Base-by-base conservation (phyloP, 352 stramenopile genomes). In the Pythium dissimile region DNA sequence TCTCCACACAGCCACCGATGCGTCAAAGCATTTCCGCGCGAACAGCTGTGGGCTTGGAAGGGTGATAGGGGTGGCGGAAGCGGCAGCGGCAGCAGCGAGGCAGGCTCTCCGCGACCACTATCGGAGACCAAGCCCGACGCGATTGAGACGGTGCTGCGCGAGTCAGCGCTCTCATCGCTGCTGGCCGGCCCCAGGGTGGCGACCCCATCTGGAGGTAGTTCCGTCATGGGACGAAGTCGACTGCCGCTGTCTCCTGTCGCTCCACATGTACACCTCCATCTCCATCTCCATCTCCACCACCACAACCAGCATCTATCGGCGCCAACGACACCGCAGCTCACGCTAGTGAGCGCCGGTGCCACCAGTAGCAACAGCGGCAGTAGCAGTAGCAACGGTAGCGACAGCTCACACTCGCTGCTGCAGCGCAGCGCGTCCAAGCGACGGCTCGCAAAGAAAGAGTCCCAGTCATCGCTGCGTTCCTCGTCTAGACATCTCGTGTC, bases 21-120 rank as follows among this genome's bases (percentile, higher is more conserved):
- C 21, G 44, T 61, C 24, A 59, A 54, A 11, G 43, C 55, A 0
- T 88, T 89, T 62, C 76, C 77, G 13, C 80, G 80, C 13, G 60
- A 77, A 8, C 60, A 84, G 34, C 68, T 90, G 13, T 90, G 78
- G 80, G 64, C 56, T 15, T 90, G 78, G 80, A 67, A 64, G 9
- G 51, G 76, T 39, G 59, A 43, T n/a, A n/a, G n/a, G n/a, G n/a
- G n/a, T n/a, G n/a, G n/a, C 6, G 5, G 15, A 4, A 11, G 3
- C 23, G 18, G 28, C 24, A 11, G 15, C 37, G 15, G 7, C 26
- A 16, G 10, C 24, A 3, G 5, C 24, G 23, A 9, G n/a, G n/a
- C n/a, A n/a, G n/a, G n/a, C n/a, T n/a, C n/a, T n/a, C n/a, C n/a
- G n/a, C n/a, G n/a, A n/a, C n/a, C n/a, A n/a, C n/a, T n/a, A n/a